Evolutionary conservation across 805 yeast species (phyloP).

Genomic region (Schwanniomyces pseudopolymorphus): DNA sequence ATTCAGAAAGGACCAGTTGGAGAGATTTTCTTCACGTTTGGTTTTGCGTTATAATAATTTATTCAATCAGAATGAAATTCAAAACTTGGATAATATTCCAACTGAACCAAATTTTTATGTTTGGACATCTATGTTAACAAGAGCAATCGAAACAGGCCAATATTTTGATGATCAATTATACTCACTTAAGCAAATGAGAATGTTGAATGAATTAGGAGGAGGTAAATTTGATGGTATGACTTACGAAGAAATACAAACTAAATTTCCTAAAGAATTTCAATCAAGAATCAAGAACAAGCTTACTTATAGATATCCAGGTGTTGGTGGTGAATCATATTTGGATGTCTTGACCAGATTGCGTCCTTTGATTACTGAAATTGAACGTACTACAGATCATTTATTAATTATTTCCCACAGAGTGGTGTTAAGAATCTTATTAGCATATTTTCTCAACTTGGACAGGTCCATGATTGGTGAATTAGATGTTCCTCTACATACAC

Average conservation of each 20-base stretch:
- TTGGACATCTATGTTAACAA: conserved; percentile 84
- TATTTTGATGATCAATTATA: conserved; percentile 71
- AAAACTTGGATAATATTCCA: conserved; percentile 26
- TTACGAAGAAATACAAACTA: conserved; percentile 74
- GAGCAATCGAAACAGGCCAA: conserved; percentile 78
- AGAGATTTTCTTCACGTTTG: conserved; percentile 47
- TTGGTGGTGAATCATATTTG: conserved; percentile 93
- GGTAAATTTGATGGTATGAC: conserved; percentile 94
- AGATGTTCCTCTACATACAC: conserved; percentile 90
- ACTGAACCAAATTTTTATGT: conserved; percentile 79
- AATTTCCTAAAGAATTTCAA: conserved; percentile 75
- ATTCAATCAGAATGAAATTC: conserved; percentile 20
- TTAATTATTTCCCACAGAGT: conserved; percentile 86
- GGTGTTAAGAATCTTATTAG: conserved; percentile 81
- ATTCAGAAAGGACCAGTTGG: conserved; percentile 63
- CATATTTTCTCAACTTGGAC: conserved; percentile 83
- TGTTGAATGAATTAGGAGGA: conserved; percentile 92
- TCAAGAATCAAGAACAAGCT: conserved; percentile 76
- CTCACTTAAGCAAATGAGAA: conserved; percentile 83
- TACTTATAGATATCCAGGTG: conserved; percentile 90
- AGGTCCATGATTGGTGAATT: conserved; percentile 81
- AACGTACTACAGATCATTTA: conserved; percentile 85
- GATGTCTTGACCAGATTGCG: conserved; percentile 90
- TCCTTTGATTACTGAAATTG: conserved; percentile 89
- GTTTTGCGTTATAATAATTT: conserved; percentile 41